These are phyloP conservation scores for Globisporangium viniferum DNA, from an alignment of 352 stramenopile species.

Conservation along the genomic window DNA sequence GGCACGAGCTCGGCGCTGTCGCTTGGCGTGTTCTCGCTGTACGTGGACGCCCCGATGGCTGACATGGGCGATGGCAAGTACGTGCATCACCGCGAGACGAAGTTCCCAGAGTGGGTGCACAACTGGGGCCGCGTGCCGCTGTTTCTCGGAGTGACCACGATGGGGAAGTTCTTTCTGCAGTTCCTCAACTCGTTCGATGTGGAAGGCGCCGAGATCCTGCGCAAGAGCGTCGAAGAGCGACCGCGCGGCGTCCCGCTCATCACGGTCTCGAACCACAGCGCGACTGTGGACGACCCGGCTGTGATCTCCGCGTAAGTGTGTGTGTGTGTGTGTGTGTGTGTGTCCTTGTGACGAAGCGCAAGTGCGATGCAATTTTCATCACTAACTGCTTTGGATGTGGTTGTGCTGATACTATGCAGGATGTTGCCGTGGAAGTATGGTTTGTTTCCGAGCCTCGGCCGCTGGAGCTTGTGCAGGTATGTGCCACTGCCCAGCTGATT, in stretches of 20 bases:
- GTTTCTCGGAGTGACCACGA: slow-evolving; percentile 39
- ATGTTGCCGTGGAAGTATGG: slow-evolving; percentile 76
- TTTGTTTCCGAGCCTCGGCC: slow-evolving; percentile 39
- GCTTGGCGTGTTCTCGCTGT: slow-evolving; percentile 31
- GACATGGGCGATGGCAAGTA: slow-evolving; percentile 57
- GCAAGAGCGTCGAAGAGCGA: slow-evolving; percentile 36
- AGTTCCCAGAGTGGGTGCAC: slow-evolving; percentile 72
- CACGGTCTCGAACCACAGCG: slow-evolving; percentile 84
- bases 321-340: no score
- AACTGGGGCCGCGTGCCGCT: slow-evolving; percentile 50
- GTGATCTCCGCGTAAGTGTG: slow-evolving; percentile 53
- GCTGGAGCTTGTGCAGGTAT: slow-evolving; percentile 77
- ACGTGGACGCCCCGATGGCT: slow-evolving; percentile 55
- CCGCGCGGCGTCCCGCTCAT: slow-evolving; percentile 56
- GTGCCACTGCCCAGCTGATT: slow-evolving; percentile 7
- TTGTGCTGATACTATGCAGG: slow-evolving; percentile 18
- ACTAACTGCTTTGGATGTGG: background rate
- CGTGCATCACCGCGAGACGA: slow-evolving; percentile 20
- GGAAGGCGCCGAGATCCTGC: slow-evolving; percentile 44
- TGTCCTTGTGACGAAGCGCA: background rate
- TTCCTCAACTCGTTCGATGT: slow-evolving; percentile 45
- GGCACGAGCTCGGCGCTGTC: slow-evolving; percentile 17
- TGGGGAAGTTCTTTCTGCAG: slow-evolving; percentile 59
- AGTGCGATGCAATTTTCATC: background rate
- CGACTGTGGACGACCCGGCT: slow-evolving; percentile 76